Evolutionary conservation across 345 rosid species (phyloP).

Genomic region (Camelina sativa): DNA sequence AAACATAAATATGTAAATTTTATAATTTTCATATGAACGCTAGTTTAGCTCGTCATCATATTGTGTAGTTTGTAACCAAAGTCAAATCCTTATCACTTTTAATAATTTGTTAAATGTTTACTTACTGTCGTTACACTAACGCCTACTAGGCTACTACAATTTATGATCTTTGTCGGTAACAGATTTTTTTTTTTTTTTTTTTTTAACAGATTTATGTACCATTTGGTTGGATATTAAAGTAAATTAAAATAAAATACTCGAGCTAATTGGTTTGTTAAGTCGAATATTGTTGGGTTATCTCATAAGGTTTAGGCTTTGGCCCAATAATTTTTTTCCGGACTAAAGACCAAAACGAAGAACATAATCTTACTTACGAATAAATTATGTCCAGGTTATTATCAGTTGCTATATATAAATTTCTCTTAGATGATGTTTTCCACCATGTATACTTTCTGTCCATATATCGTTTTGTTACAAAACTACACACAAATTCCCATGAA

Average conservation of each 20-base stretch:
- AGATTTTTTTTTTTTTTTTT: background rate
- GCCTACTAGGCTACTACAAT: background rate
- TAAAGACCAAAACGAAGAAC: background rate
- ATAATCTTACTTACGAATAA: no score
- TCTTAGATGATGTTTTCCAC: background rate
- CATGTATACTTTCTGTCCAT: background rate
- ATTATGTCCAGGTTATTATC: background rate
- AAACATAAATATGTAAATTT: background rate
- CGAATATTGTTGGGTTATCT: background rate
- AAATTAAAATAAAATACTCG: background rate
- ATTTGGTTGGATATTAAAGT: background rate
- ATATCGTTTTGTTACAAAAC: constrained; percentile 1
- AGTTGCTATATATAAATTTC: no score
- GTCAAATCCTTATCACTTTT: constrained; percentile 26
- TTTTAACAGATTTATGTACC: background rate
- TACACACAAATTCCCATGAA: constrained; percentile 16
- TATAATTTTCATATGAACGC: constrained; percentile 9
- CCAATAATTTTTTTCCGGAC: background rate
- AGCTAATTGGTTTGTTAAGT: background rate
- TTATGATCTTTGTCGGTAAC: constrained; percentile 14
- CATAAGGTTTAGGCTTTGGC: background rate
- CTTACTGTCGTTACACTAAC: background rate
- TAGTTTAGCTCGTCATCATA: constrained; percentile 9
- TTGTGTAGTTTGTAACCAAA: constrained; percentile 16
- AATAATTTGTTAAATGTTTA: constrained; percentile 19